A percentile compares a stretch with the other conserved stretches of the same genome.
These are phyloP conservation scores for Neurospora sp. DNA, from an alignment of 495 filamentous ascomycete species.

Conservation along the genomic window DNA sequence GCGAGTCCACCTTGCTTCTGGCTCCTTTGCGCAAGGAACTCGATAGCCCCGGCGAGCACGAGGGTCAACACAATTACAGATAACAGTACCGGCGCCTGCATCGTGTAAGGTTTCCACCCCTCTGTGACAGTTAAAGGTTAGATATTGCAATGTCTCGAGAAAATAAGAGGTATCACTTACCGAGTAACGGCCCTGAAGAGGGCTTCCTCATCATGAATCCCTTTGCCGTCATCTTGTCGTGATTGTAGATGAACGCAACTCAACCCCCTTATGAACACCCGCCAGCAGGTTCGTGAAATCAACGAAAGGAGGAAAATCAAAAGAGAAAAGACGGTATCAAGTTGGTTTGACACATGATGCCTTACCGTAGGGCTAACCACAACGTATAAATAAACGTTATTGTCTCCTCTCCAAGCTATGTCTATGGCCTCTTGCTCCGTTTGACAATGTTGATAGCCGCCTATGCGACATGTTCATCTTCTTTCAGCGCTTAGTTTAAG, in stretches of 20 bases:
- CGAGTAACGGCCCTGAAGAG: too few species aligned
- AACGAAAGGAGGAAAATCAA: background rate
- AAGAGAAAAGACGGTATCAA: too few species aligned
- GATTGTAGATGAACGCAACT: too few species aligned
- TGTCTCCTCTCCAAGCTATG: background rate
- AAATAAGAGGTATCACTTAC: too few species aligned
- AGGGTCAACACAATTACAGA: conserved; percentile 7
- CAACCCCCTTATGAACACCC: background rate
- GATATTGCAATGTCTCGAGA: too few species aligned
- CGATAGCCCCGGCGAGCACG: conserved; percentile 19
- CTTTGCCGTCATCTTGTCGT: too few species aligned
- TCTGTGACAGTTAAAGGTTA: too few species aligned
- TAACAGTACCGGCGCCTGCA: conserved; percentile 13
- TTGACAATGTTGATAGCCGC: background rate
- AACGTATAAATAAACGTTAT: background rate
- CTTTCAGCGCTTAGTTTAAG: background rate
- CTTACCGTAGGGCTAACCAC: background rate
- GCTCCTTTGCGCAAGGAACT: conserved; percentile 17
- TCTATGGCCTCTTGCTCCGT: background rate
- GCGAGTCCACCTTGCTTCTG: conserved; percentile 23
- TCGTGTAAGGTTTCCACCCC: conserved; percentile 27
- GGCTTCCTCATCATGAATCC: too few species aligned
- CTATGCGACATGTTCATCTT: background rate
- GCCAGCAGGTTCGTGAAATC: background rate
- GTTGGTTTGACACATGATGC: background rate